phyloP scores from a whole-genome alignment of 495 filamentous ascomycete genomes.

The Terfezia claveryi region DNA sequence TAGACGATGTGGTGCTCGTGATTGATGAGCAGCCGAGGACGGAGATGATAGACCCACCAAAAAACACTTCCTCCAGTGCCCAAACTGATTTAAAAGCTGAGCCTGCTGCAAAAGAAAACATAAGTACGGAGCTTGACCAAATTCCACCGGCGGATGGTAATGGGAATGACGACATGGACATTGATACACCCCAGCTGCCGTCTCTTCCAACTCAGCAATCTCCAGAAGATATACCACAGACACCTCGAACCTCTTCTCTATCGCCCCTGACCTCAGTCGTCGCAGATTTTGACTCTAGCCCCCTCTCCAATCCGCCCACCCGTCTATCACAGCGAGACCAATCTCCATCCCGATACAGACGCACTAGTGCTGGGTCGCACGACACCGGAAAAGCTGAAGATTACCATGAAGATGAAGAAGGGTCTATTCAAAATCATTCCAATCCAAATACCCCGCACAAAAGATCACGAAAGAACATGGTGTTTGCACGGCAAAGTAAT shows the following conservation, averaged over 20 bases:
- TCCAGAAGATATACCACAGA: neutral
- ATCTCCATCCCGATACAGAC: neutral
- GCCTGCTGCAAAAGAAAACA: no score
- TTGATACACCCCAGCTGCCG: neutral
- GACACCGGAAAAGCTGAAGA: slow-evolving; percentile 2
- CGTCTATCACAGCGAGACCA: neutral
- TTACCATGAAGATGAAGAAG: slow-evolving; percentile 11
- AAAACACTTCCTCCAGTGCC: no score
- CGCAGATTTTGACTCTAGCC: neutral
- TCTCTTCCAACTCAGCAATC: neutral
- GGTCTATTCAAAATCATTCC: neutral
- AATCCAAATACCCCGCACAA: neutral
- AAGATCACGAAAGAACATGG: slow-evolving; percentile 6
- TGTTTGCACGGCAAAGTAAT: slow-evolving; percentile 14
- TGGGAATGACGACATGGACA: neutral
- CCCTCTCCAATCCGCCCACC: neutral
- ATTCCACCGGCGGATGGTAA: neutral
- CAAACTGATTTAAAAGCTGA: no score
- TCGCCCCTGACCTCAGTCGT: neutral
- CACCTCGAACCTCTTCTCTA: neutral
- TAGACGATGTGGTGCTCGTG: no score
- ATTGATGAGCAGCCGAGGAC: no score
- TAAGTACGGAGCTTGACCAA: no score
- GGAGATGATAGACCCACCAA: no score
- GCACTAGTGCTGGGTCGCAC: neutral